Evolutionary conservation across 78 protist species (phyloP).

Genomic region (Pigoraptor vietnamica): DNA sequence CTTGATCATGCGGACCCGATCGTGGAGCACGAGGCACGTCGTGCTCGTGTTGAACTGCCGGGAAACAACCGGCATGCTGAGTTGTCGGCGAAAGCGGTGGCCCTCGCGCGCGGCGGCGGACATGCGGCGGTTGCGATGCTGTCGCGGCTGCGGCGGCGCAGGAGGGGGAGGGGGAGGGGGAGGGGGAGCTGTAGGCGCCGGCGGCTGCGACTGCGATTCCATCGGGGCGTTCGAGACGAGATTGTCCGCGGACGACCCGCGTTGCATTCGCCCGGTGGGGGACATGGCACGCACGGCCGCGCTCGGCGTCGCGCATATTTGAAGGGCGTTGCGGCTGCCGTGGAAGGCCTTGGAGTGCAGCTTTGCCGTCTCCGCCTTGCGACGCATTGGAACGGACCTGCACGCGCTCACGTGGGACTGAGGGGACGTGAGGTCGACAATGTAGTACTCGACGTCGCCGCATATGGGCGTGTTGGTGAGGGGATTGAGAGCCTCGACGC

Average conservation of each 20-base stretch:
- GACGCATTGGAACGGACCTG: background rate
- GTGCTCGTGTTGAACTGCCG: background rate
- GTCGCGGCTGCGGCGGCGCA: background rate
- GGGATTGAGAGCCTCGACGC: background rate
- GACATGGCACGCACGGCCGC: background rate
- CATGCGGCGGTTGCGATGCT: background rate
- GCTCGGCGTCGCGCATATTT: background rate
- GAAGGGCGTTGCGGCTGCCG: background rate
- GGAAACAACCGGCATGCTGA: background rate
- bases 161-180: background rate
- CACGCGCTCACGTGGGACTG: background rate
- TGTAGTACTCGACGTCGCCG: background rate
- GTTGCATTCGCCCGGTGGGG: background rate
- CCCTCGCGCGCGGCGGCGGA: background rate
- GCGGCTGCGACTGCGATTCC: background rate
- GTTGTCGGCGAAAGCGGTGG: background rate
- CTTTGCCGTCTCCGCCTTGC: background rate
- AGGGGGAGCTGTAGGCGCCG: background rate
- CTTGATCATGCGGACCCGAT: background rate
- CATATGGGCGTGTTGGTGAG: background rate
- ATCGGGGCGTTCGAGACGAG: no score
- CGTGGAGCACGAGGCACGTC: background rate
- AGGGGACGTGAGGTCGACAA: background rate
- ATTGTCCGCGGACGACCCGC: background rate
- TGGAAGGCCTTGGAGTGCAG: background rate